Evolutionary conservation across 352 stramenopile genomes (phyloP), one percentile per base, ranked within the genome.

Genomic region (Globisporangium mamillatum): DNA sequence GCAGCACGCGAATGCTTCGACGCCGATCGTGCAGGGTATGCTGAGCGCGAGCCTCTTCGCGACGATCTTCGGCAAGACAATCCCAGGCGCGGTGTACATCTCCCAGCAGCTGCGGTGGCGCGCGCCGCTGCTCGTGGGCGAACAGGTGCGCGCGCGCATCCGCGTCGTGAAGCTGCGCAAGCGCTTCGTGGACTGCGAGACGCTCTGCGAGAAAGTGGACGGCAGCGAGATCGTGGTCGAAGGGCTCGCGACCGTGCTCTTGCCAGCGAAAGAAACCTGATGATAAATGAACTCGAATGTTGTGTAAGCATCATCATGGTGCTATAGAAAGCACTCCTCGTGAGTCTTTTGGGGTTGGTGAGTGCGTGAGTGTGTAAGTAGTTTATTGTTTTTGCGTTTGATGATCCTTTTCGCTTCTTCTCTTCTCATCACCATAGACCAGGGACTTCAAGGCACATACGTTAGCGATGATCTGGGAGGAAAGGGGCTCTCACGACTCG

Each of bases 31-130:
- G 38, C 85, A 95, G 65, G 88, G 88, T n/a, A 85, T 94, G 63
- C 79, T 95, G 24, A 91, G 75, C 27, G 80, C 82, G 41, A 90
- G 84, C 67, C 83, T 95, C 22, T 94, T 95, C 63, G 86, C 88
- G 32, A 92, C 88, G 27, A 92, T 95, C 69, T 94, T 95, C 60
- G 88, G 86, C 27, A 74, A 75, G 25, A 81, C 79, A 29, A 79
- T 94, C 63, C 88, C 88, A 0, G 88, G 88, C 24, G 79, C 84
- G 16, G 74, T 95, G 36, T 95, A 95, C 74, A 73, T 92, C 24
- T 82, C 81, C 52, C 88, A 95, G 73, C 69, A 81, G 63, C 71
- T 95, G 46, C 80, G 82, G 56, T 95, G 86, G 78, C 78, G 80
- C 34, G 55, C 74, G 18, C 82, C 84, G 60, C 74, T 95, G 69